A percentile compares a stretch with the other conserved stretches of the same genome.
Conservation (phyloP, 2,329 filamentous ascomycete species). For the Ciborinia camelliae region DNA sequence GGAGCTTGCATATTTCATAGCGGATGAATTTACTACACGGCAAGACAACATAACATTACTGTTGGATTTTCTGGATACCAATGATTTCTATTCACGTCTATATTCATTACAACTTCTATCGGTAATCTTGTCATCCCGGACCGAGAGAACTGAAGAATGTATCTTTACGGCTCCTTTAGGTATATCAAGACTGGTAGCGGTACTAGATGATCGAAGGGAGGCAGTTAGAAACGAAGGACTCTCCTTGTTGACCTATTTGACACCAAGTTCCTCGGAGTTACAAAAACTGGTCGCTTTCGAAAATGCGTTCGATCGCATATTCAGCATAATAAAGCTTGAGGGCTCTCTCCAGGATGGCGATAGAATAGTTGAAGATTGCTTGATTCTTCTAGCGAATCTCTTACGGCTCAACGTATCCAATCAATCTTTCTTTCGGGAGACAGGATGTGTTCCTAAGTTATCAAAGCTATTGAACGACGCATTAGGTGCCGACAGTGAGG, state of each 20-base stretch:
- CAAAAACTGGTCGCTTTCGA: slow-evolving; percentile 96
- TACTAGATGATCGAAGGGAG: slow-evolving; percentile 81
- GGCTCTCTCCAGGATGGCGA: slow-evolving; percentile 80
- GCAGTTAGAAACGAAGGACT: slow-evolving; percentile 85
- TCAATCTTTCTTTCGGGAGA: slow-evolving; percentile 90
- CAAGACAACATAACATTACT: slow-evolving; percentile 95
- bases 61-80: slow-evolving; percentile 81
- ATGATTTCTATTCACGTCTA: slow-evolving; percentile 85
- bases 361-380: slow-evolving; percentile 85
- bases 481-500: slow-evolving; percentile 52
- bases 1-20: slow-evolving; percentile 92
- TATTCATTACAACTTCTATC: slow-evolving; percentile 88
- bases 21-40: slow-evolving; percentile 95
- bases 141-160: slow-evolving; percentile 91
- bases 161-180: slow-evolving; percentile 85
- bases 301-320: slow-evolving; percentile 84
- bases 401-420: slow-evolving; percentile 85
- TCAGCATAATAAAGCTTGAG: slow-evolving; percentile 76
- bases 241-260: slow-evolving; percentile 81
- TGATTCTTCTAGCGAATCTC: slow-evolving; percentile 87
- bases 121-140: slow-evolving; percentile 78
- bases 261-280: slow-evolving; percentile 79
- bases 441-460: slow-evolving; percentile 73
- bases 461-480: slow-evolving; percentile 63
- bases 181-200: slow-evolving; percentile 78